phyloP scores from a whole-genome alignment of 208 protist genomes.

The Leishmania turanica region DNA sequence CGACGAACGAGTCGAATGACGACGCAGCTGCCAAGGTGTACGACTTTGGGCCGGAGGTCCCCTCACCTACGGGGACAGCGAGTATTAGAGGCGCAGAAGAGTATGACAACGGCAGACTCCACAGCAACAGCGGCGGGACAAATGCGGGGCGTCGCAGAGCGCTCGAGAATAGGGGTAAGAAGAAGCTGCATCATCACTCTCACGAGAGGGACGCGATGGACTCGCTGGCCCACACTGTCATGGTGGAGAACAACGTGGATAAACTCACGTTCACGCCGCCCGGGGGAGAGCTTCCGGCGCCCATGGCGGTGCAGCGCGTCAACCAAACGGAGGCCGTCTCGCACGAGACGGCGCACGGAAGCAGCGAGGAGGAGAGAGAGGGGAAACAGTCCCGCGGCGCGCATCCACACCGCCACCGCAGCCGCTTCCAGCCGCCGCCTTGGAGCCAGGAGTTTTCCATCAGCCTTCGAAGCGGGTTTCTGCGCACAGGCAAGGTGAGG shows the following conservation, averaged over 20 bases:
- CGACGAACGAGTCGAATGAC: not conserved
- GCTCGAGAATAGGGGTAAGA: not conserved
- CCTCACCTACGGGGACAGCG: not conserved
- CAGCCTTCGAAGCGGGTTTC: slow-evolving; percentile 34
- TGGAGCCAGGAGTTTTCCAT: slow-evolving; percentile 46
- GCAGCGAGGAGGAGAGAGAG: not conserved
- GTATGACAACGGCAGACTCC: not conserved
- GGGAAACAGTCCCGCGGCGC: slow-evolving; percentile 3
- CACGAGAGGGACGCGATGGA: not conserved
- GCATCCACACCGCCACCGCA: slow-evolving; percentile 8
- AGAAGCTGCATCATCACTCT: slow-evolving; percentile 2
- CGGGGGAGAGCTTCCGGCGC: slow-evolving; percentile 1
- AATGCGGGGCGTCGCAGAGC: not conserved
- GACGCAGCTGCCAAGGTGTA: not conserved
- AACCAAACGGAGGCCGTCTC: slow-evolving; percentile 1
- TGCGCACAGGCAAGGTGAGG: slow-evolving; percentile 36
- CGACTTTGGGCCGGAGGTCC: not conserved
- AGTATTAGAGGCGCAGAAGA: not conserved
- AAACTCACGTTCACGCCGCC: slow-evolving; percentile 14
- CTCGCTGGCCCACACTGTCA: not conserved
- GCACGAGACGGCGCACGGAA: not conserved
- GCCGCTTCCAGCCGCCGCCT: slow-evolving; percentile 3
- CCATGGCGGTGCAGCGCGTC: slow-evolving; percentile 2
- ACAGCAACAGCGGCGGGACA: not conserved
- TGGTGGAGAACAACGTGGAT: slow-evolving; percentile 20